These are phyloP conservation scores for Candida boidinii DNA, from an alignment of 805 yeast species.

Conservation along the genomic window DNA sequence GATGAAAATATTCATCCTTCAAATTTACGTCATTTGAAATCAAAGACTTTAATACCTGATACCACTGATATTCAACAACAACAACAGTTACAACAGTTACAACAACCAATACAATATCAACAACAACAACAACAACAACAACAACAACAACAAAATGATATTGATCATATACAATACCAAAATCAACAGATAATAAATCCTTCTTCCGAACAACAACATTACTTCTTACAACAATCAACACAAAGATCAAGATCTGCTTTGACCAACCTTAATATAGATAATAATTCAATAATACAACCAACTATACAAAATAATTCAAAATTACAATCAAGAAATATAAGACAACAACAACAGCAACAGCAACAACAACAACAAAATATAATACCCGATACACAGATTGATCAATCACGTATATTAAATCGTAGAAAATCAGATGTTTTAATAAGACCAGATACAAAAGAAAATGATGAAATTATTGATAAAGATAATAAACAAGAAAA, in stretches of 20 bases:
- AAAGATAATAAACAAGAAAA: constrained; percentile 46
- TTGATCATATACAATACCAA: no score
- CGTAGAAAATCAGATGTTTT: neutral
- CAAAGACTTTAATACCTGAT: neutral
- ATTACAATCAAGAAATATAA: no score
- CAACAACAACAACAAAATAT: constrained; percentile 2
- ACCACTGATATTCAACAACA: neutral
- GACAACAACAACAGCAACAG: constrained; percentile 1
- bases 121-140: constrained; percentile 4
- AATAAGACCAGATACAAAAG: constrained; percentile 33
- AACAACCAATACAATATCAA: constrained; percentile 4
- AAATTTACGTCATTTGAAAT: neutral
- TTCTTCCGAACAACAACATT: no score
- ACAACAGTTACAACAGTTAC: constrained; percentile 4
- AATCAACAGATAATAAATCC: no score
- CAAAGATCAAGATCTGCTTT: neutral
- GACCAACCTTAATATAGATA: neutral
- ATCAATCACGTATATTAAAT: no score
- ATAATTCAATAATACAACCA: neutral
- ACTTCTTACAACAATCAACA: no score
- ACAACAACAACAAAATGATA: constrained; percentile 2
- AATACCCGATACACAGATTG: no score
- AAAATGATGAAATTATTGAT: constrained; percentile 44
- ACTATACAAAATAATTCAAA: constrained; percentile 1
- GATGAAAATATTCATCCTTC: constrained; percentile 18